Conservation (phyloP, 106 monocot genomes). For the Dendrobium nobile region DNA sequence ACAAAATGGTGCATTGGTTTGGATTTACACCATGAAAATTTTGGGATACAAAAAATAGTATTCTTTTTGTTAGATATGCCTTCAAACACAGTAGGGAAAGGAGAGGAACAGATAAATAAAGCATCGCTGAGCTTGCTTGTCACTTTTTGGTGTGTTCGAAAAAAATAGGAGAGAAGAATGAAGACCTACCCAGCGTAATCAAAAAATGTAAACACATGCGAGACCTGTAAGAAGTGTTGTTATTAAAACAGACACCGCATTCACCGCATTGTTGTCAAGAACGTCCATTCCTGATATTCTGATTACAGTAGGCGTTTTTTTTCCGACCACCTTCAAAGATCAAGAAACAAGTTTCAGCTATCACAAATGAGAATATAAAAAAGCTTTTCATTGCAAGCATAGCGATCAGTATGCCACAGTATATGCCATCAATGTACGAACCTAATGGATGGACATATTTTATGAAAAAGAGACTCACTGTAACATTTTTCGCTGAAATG, state of each 20-base stretch:
- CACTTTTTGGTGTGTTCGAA: too few relatives aligned
- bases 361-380: not conserved
- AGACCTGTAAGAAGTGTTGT: constrained; percentile 53
- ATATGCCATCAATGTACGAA: too few relatives aligned
- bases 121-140: too few relatives aligned
- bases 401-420: not conserved
- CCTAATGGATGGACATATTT: not conserved
- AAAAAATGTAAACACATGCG: constrained; percentile 56
- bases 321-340: constrained; percentile 66
- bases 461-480: not conserved
- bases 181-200: not conserved
- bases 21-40: too few relatives aligned
- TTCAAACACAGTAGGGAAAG: too few relatives aligned
- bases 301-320: constrained; percentile 44
- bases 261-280: constrained; percentile 83
- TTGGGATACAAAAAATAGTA: too few relatives aligned
- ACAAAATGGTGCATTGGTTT: too few relatives aligned
- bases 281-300: constrained; percentile 58
- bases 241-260: constrained; percentile 59
- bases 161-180: not conserved
- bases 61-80: too few relatives aligned
- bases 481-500: not conserved
- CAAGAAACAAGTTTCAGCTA: not conserved
- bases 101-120: too few relatives aligned
- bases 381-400: not conserved